phyloP scores from a whole-genome alignment of 805 yeast species.

The Kodamaea jinghongensis region DNA sequence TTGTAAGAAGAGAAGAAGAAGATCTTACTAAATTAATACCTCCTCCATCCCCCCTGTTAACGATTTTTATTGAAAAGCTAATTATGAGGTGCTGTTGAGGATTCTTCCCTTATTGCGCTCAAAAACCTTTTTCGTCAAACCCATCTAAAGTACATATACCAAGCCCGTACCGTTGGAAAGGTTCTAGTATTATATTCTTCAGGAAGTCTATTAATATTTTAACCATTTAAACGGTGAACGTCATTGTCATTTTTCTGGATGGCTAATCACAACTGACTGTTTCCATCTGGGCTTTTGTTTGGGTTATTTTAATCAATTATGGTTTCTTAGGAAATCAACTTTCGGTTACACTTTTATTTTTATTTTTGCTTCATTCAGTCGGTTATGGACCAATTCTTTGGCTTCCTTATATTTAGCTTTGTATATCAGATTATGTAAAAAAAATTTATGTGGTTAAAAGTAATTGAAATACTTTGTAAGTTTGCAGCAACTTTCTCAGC shows the following conservation, averaged over 20 bases:
- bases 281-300: not conserved
- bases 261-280: conserved; percentile 1
- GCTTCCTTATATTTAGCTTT: too few relatives aligned
- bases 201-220: not conserved
- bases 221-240: not conserved
- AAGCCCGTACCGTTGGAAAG: not conserved
- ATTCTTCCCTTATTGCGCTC: not conserved
- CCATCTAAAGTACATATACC: not conserved
- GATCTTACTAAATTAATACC: conserved; percentile 18
- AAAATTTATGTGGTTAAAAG: not conserved
- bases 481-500: too few relatives aligned
- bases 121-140: not conserved
- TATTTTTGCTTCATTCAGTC: too few relatives aligned
- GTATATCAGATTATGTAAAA: conserved; percentile 1
- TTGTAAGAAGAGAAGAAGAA: conserved; percentile 25
- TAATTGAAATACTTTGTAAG: not conserved
- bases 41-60: not conserved
- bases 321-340: not conserved
- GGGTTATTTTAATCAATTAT: not conserved
- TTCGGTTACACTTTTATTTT: not conserved
- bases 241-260: conserved; percentile 6
- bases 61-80: not conserved
- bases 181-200: not conserved
- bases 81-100: too few relatives aligned
- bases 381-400: too few relatives aligned